Percentiles rank a stretch among this genome's conserved stretches.
Evolutionary conservation across 441 rosid genomes (phyloP).

Genomic region (Pelargonium myrrhifolium): DNA sequence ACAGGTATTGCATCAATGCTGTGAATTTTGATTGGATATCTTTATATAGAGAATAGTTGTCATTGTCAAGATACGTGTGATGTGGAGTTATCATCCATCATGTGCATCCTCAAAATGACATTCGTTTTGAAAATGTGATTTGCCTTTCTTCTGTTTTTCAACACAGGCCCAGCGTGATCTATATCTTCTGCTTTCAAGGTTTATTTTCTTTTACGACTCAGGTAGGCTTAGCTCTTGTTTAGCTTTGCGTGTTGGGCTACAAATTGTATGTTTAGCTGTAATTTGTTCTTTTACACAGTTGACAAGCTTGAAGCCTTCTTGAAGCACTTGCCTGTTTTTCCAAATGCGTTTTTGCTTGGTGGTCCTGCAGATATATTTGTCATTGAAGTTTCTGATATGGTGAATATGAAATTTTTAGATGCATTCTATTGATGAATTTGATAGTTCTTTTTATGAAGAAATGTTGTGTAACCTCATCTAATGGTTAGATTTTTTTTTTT

Average conservation of each 20-base stretch:
- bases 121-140: slow-evolving; percentile 7
- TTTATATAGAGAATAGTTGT: not conserved
- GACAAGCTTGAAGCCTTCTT: slow-evolving; percentile 74
- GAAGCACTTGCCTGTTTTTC: slow-evolving; percentile 61
- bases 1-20: slow-evolving; percentile 45
- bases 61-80: slow-evolving; percentile 1
- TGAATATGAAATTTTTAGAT: slow-evolving; percentile 11
- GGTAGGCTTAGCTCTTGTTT: slow-evolving; percentile 33
- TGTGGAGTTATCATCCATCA: not conserved
- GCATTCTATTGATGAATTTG: not conserved
- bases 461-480: slow-evolving; percentile 1
- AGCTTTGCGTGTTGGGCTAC: slow-evolving; percentile 5
- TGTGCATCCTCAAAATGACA: not conserved
- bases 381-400: slow-evolving; percentile 86
- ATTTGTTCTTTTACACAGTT: slow-evolving; percentile 35
- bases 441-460: not conserved
- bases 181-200: slow-evolving; percentile 73
- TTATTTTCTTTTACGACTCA: slow-evolving; percentile 77
- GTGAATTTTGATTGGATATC: not conserved
- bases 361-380: slow-evolving; percentile 85
- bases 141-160: slow-evolving; percentile 13
- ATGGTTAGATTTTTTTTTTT: slow-evolving; percentile 29
- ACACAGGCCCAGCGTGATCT: slow-evolving; percentile 80
- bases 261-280: slow-evolving; percentile 9
- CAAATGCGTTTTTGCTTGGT: slow-evolving; percentile 80